phyloP scores from a whole-genome alignment of 352 stramenopile genomes.

The Phytophthora capsici region DNA sequence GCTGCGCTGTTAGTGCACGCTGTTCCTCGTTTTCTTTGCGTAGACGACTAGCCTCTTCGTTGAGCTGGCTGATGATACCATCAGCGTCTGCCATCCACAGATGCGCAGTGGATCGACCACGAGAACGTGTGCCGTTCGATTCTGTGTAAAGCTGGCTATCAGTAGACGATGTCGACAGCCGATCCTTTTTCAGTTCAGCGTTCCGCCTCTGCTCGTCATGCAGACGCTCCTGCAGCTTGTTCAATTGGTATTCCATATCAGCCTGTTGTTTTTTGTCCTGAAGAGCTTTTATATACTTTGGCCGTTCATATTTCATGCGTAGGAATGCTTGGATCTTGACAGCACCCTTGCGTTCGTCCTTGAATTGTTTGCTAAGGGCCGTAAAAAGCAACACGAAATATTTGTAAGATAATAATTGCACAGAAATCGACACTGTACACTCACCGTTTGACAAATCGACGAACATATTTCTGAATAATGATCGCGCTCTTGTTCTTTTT shows the following conservation, averaged over 20 bases:
- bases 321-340: constrained; percentile 70
- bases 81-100: constrained; percentile 88
- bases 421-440: neutral
- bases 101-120: constrained; percentile 70
- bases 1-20: constrained; percentile 41
- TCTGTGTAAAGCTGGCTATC: constrained; percentile 56
- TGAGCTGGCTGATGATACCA: constrained; percentile 81
- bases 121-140: constrained; percentile 46
- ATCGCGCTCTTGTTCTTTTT: constrained; percentile 68
- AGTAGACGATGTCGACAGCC: constrained; percentile 42
- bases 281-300: constrained; percentile 62
- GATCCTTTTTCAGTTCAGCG: constrained; percentile 58
- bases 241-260: constrained; percentile 64
- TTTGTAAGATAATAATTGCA: constrained; percentile 4
- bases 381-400: neutral
- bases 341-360: constrained; percentile 51
- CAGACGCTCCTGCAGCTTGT: constrained; percentile 62
- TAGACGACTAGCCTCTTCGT: constrained; percentile 72
- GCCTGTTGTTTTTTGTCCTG: constrained; percentile 64
- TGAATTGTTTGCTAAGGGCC: constrained; percentile 59
- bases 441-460: constrained; percentile 69
- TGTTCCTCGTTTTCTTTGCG: constrained; percentile 84
- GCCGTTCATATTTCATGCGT: constrained; percentile 64
- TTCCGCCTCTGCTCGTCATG: constrained; percentile 71
- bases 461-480: constrained; percentile 70